Evolutionary conservation across 1,284 basidiomycete species (phyloP).

Genomic region (Ceratobasidium sp.): DNA sequence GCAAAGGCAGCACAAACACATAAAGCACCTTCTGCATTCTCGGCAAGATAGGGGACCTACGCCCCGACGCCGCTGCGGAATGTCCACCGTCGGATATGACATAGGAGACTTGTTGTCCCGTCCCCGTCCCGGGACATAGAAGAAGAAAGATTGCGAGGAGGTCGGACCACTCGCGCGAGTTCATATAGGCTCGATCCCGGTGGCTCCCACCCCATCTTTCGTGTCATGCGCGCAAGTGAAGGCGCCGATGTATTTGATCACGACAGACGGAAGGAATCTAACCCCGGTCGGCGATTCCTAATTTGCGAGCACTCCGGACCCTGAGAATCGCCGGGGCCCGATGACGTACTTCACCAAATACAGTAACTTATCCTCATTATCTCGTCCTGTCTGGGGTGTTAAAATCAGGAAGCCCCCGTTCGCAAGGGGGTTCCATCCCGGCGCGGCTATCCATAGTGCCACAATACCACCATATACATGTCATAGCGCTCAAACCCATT

Average conservation of each 20-base stretch:
- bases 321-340: conserved; percentile 3
- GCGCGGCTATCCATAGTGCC: conserved; percentile 1
- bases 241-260: conserved; percentile 33
- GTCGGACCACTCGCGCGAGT: conserved; percentile 12
- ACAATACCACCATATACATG: not conserved
- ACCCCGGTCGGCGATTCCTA: conserved; percentile 32
- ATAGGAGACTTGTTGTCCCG: conserved; percentile 26
- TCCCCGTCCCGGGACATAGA: conserved; percentile 36
- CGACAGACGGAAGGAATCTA: conserved; percentile 14
- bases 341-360: not conserved
- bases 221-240: not conserved
- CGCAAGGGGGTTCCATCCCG: not conserved
- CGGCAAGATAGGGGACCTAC: conserved; percentile 34
- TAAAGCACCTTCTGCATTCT: conserved; percentile 32
- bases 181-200: conserved; percentile 25
- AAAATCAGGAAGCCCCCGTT: not conserved
- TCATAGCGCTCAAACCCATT: not conserved
- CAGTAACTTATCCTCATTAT: not conserved
- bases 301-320: conserved; percentile 22
- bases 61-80: conserved; percentile 36
- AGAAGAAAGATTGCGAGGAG: conserved; percentile 15
- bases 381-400: not conserved
- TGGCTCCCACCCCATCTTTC: conserved; percentile 11
- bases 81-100: conserved; percentile 20
- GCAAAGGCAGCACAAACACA: not conserved